phyloP scores from a whole-genome alignment of 2,329 filamentous ascomycete genomes.

The Ophiosphaerella herpotricha region DNA sequence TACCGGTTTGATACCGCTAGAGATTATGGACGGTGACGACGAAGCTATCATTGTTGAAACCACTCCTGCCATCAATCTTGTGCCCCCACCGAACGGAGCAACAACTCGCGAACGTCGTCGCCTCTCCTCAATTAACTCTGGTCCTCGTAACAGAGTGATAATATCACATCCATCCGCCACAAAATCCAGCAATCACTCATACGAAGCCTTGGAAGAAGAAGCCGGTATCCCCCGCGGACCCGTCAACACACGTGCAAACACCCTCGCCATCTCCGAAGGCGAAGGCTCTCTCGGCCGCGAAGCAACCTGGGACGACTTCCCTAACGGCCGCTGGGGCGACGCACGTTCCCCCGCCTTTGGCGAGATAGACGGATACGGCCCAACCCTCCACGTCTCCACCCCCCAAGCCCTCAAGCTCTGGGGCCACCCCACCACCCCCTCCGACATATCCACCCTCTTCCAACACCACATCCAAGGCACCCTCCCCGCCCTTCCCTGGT shows the following conservation, averaged over 20 bases:
- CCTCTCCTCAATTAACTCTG: conserved; percentile 79
- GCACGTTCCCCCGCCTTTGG: conserved; percentile 85
- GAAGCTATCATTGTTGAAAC: conserved; percentile 54
- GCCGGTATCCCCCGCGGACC: conserved; percentile 74
- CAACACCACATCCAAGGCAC: conserved; percentile 78
- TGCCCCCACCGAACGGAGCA: conserved; percentile 32
- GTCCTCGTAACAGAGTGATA: conserved; percentile 86
- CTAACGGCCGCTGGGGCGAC: conserved; percentile 94
- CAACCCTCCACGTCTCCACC: conserved; percentile 90
- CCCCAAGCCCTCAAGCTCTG: conserved; percentile 81
- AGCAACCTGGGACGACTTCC: conserved; percentile 98
- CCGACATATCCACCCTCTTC: conserved; percentile 82
- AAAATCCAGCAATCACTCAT: conserved; percentile 54
- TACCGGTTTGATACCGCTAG: conserved; percentile 75
- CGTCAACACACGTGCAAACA: conserved; percentile 79
- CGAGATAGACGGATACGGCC: conserved; percentile 97
- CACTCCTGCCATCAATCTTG: conserved; percentile 43
- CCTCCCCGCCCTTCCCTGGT: conserved; percentile 86
- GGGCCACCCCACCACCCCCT: conserved; percentile 72
- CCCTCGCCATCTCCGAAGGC: conserved; percentile 90
- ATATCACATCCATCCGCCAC: conserved; percentile 66
- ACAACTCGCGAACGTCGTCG: conserved; percentile 57
- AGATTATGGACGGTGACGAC: conserved; percentile 46
- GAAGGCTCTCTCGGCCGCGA: conserved; percentile 87
- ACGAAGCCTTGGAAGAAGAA: conserved; percentile 74